Evolutionary conservation across 306 rosid genomes (phyloP), one percentile per base, ranked within the genome.

Genomic region (Cucurbita ficifolia): DNA sequence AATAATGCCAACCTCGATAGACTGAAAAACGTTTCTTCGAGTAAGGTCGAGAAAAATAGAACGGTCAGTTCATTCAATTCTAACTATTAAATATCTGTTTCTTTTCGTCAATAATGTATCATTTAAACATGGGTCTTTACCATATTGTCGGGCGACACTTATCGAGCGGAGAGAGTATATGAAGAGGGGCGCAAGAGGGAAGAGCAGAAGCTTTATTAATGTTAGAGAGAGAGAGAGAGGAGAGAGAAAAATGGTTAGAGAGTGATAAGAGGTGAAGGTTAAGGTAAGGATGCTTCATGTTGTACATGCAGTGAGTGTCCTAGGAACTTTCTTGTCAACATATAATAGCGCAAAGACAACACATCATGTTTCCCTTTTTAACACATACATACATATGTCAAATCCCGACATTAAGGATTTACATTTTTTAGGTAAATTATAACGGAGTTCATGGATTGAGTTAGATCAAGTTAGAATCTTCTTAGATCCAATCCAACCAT

Each of bases 211-310:
- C 54, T 49, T 46, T 70, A 70, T 49, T 70, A 9, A 16, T 70
- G 59, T 35, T 68, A 46, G 55, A 68, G 73, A 36, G 68, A 68
- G 54, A 67, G 33, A 29, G 33, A 29, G 33, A 29, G 33, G 33
- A 29, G 33, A 29, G 33, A 29, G 33, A 29, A 29, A 29, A 29
- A 29, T 29, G 33, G 33, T 29, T 29, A 29, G 33, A 68, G 12
- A 68, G 40, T 21, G 13, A 68, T 68, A 48, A 22, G 73, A 68
- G 8, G 72, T n/a, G 3, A 67, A 67, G 72, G 45, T 42, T 1
- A 46, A 69, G 74, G 55, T 70, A 70, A 49, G 74, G 74, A 48
- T 70, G 74, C 46, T 70, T 24, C 74, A 70, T 70, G 58, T 70
- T 70, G 74, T 70, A 70, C 74, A 70, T 29, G 46, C 74, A 49